Base-by-base conservation (phyloP, 176 grass and related monocot species). In the Carex kokanica region DNA sequence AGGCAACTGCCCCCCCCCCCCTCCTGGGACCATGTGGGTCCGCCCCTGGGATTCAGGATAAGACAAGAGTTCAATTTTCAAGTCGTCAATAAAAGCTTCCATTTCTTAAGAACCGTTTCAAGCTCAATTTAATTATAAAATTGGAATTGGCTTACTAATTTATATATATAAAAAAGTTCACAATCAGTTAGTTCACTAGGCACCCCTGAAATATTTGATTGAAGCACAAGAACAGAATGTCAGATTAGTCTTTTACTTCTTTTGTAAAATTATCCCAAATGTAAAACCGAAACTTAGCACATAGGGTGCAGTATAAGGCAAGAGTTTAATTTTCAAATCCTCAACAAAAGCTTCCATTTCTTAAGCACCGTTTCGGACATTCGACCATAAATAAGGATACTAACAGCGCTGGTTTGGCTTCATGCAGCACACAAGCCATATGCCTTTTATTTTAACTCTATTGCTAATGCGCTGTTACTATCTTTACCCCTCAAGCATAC, bases 141-240 rank as follows among this genome's bases (percentile, higher is more conserved):
- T 64, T 29, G 64, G 2, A 75, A 53, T 15, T 53, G 15, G 9
- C 31, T n/a, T 23, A 65, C 57, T 45, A 49, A 65, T 49, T 43
- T 47, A 47, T 32, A 40, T 1, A 81, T 49, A 58, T 40, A 24
- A 56, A 38, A 83, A 15, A 79, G 85, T 78, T 82, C 83, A 17
- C 78, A 89, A 53, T 34, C 92, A 75, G 84, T 81, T 43, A 93
- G 82, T 75, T 98, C 91, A 21, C 56, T 58, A 9, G 95, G 91
- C 43, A 56, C 47, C 16, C 91, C 92, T 98, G 90, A 17, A 34
- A 83, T 5, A 62, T 34, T 24, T 61, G 9, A 57, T 9, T 8
- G 83, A 95, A 93, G 87, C 85, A 85, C 86, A 92, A 51, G 84
- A 86, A 89, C 88, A 60, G 86, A 64, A 21, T 81, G 87, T 74